Evolutionary conservation across 2,329 filamentous ascomycete genomes (phyloP).

Genomic region (Cercospora zeae-maydis): DNA sequence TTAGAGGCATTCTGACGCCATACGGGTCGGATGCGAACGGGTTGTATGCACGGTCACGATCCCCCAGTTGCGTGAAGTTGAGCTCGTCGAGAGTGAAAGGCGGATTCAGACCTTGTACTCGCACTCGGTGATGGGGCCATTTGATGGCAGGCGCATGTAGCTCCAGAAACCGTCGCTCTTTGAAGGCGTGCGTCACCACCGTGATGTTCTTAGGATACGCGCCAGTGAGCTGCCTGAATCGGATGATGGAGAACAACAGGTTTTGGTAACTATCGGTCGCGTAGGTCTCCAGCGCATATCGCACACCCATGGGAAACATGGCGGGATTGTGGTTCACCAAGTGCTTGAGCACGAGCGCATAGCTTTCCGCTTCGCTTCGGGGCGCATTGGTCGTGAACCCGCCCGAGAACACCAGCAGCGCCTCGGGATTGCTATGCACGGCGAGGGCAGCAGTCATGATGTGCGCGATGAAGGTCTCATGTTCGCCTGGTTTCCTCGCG

Average conservation of each 20-base stretch:
- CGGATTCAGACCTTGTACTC: constrained; percentile 47
- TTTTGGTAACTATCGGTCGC: constrained; percentile 87
- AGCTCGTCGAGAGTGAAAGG: constrained; percentile 40
- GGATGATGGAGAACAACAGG: constrained; percentile 69
- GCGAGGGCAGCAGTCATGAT: constrained; percentile 60
- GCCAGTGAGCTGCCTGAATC: constrained; percentile 43
- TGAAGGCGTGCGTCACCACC: constrained; percentile 49
- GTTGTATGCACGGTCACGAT: constrained; percentile 38
- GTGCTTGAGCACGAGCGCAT: constrained; percentile 18
- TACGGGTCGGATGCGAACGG: constrained; percentile 42
- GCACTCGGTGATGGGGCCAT: constrained; percentile 42
- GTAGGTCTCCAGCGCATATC: constrained; percentile 22
- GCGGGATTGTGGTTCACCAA: constrained; percentile 22
- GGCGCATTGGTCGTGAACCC: constrained; percentile 42
- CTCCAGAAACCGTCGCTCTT: constrained; percentile 43
- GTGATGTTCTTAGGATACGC: constrained; percentile 42
- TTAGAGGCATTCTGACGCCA: constrained; percentile 36
- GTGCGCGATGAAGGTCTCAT: constrained; percentile 74
- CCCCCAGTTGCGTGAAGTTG: constrained; percentile 37
- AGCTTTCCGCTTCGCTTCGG: constrained; percentile 32
- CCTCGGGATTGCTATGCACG: constrained; percentile 45
- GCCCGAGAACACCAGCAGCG: constrained; percentile 70
- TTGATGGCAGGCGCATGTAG: constrained; percentile 41
- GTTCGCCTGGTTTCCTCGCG: constrained; percentile 59
- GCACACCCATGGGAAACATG: constrained; percentile 22